Base-by-base conservation (phyloP, 2,329 filamentous ascomycete genomes). In the Myriangium duriaei region DNA sequence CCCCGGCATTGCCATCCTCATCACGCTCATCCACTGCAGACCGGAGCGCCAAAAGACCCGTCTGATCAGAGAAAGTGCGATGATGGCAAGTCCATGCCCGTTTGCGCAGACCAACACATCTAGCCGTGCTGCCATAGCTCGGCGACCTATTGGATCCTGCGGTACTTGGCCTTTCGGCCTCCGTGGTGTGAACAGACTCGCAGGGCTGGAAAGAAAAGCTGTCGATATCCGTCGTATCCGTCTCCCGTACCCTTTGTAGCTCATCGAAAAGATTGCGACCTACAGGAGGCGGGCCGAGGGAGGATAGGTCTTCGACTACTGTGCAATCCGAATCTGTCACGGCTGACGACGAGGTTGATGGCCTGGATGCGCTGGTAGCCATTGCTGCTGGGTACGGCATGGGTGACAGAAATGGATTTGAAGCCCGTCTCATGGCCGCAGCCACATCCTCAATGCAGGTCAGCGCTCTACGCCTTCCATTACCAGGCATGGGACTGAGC, bases 211-310 rank as follows among this genome's bases (percentile, higher is more conserved):
- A 11, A 12, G 9, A 13, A 17, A 39, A 28, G 12, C 30, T 32
- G 6, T 39, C 36, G 12, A 18, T 13, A 12, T 39, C 36, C 7
- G 30, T 21, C 1, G 36, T 19, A 14, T 39, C 36, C 11, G 36
- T 14, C 12, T 26, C 36, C n/a, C 32, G 16, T 7, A 19, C 36
- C 13, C 30, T 29, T 16, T 33, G 45, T 11, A 58, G 41, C 43
- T 58, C 56, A 29, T 58, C 54, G 44, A 57, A 50, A 4, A 58
- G 44, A 34, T 55, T 58, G 21, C 53, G 48, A 15, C 54, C 52
- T 9, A 43, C 30, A 4, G 42, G 43, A 7, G 39, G 30, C 17
- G 47, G 47, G 15, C 47, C 54, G 13, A 51, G 40, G 4, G 49
- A 49, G 12, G 47, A 47, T 39, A 51, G 47, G n/a, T 26, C 21